Evolutionary conservation across 1,284 basidiomycete species (phyloP).

Genomic region (Exsudoporus floridanus): DNA sequence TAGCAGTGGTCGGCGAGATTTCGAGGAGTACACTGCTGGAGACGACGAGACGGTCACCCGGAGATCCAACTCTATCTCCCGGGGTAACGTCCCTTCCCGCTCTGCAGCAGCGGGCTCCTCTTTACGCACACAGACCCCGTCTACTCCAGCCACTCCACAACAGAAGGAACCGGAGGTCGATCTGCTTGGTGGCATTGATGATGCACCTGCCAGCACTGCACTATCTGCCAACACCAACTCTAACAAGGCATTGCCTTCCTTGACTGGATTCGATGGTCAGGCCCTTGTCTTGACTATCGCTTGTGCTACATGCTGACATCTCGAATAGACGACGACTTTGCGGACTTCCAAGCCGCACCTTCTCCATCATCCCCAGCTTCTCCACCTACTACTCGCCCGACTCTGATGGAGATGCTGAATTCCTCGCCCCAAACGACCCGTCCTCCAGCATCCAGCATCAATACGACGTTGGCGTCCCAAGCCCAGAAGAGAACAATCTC

Average conservation of each 20-base stretch:
- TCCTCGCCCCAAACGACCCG: conserved; percentile 31
- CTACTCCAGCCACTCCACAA: conserved; percentile 44
- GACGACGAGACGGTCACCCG: conserved; percentile 71
- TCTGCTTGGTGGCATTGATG: conserved; percentile 75
- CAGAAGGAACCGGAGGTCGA: conserved; percentile 59
- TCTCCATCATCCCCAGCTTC: conserved; percentile 39
- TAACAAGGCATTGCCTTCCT: conserved; percentile 62
- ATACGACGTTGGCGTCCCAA: conserved; percentile 13
- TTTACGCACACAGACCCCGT: conserved; percentile 33
- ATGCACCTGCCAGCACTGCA: conserved; percentile 43
- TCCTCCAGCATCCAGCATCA: conserved; percentile 18
- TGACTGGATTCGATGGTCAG: conserved; percentile 26
- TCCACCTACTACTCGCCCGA: conserved; percentile 41
- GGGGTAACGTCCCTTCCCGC: conserved; percentile 20
- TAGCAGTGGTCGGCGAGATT: conserved; percentile 52
- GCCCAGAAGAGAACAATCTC: conserved; percentile 15
- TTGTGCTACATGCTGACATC: conserved; percentile 12
- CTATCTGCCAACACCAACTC: conserved; percentile 37
- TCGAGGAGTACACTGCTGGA: conserved; percentile 96
- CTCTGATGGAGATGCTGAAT: conserved; percentile 54
- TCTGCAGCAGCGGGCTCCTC: conserved; percentile 21
- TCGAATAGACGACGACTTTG: conserved; percentile 81
- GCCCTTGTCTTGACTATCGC: neutral
- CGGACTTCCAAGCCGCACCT: conserved; percentile 86
- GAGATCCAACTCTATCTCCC: conserved; percentile 40